Evolutionary conservation across 805 yeast species (phyloP).

Genomic region (Starmerella stellata): DNA sequence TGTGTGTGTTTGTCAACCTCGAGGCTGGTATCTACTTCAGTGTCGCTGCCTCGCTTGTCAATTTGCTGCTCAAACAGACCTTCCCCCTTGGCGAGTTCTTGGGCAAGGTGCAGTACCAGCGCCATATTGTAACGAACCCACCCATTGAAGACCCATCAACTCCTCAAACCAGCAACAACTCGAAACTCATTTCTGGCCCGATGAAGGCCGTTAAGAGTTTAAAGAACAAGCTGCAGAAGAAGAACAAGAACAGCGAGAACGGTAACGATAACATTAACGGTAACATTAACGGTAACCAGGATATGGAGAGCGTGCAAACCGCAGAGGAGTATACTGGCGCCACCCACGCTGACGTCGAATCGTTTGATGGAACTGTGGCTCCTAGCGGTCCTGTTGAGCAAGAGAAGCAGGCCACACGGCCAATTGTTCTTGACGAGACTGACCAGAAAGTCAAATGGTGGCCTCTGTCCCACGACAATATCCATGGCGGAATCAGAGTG

Average conservation of each 20-base stretch:
- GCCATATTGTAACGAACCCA: conserved; percentile 43
- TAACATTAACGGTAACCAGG: too few relatives aligned
- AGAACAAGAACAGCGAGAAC: not conserved
- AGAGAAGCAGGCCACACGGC: conserved; percentile 6
- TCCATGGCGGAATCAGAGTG: conserved; percentile 42
- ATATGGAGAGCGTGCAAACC: too few relatives aligned
- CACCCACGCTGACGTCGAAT: conserved; percentile 3
- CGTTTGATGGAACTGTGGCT: conserved; percentile 5
- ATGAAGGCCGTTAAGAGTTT: conserved; percentile 1
- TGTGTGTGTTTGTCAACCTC: conserved; percentile 60
- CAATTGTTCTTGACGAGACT: conserved; percentile 4
- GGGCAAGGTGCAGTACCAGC: conserved; percentile 58
- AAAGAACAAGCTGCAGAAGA: not conserved
- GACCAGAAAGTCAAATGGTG: conserved; percentile 20
- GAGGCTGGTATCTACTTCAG: conserved; percentile 88
- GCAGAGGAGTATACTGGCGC: not conserved
- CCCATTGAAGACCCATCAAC: conserved; percentile 18
- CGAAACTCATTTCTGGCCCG: not conserved
- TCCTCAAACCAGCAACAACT: conserved; percentile 2
- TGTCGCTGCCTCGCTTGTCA: conserved; percentile 62
- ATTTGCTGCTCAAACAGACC: conserved; percentile 53
- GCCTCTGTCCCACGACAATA: conserved; percentile 26
- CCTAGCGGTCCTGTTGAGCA: conserved; percentile 9
- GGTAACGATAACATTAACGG: not conserved
- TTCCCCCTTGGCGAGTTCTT: conserved; percentile 68